phyloP scores from a whole-genome alignment of 345 rosid genomes.

The Turritis glabra region DNA sequence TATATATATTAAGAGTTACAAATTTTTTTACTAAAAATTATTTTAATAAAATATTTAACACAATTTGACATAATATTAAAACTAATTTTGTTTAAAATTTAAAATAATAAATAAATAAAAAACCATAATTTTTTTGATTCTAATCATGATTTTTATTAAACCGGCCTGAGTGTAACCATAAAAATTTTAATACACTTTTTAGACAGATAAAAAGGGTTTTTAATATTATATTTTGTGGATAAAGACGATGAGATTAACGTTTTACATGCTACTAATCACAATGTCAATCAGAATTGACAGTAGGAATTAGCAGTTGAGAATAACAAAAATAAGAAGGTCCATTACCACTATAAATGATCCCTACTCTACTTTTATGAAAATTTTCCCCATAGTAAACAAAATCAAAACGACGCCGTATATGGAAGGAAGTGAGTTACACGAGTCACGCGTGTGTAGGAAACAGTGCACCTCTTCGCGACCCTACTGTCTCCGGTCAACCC shows the following conservation, averaged over 20 bases:
- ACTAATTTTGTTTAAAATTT: too few relatives aligned
- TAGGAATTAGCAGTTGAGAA: background rate
- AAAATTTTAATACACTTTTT: background rate
- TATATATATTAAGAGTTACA: too few relatives aligned
- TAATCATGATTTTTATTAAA: too few relatives aligned
- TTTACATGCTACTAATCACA: background rate
- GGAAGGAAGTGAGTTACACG: conserved; percentile 16
- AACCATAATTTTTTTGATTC: too few relatives aligned
- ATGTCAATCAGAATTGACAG: too few relatives aligned
- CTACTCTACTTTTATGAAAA: too few relatives aligned
- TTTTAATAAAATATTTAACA: too few relatives aligned
- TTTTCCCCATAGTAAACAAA: background rate
- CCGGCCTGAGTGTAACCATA: conserved; percentile 27
- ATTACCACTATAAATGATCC: too few relatives aligned
- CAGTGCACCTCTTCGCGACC: conserved; percentile 22
- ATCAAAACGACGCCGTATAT: background rate
- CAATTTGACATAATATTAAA: too few relatives aligned
- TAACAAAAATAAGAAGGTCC: background rate
- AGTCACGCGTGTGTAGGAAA: conserved; percentile 16
- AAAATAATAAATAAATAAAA: too few relatives aligned
- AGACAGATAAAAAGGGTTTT: background rate
- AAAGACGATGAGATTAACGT: background rate
- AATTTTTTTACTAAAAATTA: too few relatives aligned
- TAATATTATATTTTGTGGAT: background rate
- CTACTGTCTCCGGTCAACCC: conserved; percentile 40